Evolutionary conservation across 192 early-diverging fungal species (phyloP).

Genomic region (Lunasporangiospora selenospora): DNA sequence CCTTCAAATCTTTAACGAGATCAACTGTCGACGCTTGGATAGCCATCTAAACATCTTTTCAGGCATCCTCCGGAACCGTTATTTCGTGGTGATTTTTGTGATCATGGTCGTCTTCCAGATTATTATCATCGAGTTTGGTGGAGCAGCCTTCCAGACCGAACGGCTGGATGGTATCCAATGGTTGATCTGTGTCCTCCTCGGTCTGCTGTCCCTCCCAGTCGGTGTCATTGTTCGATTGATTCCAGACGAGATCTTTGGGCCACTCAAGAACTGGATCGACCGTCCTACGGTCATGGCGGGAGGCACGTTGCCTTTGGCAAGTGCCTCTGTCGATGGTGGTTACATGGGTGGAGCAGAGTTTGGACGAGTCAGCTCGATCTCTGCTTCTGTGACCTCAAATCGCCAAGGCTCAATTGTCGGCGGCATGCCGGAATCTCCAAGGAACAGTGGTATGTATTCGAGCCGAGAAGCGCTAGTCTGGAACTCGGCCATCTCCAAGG

Average conservation of each 20-base stretch:
- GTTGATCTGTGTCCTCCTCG: constrained; percentile 82
- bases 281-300: neutral
- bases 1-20: constrained; percentile 87
- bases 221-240: constrained; percentile 88
- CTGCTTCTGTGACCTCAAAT: constrained; percentile 30
- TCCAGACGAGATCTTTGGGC: constrained; percentile 68
- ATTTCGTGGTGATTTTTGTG: constrained; percentile 83
- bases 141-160: constrained; percentile 81
- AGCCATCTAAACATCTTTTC: constrained; percentile 89
- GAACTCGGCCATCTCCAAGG: constrained; percentile 49
- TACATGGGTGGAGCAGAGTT: neutral
- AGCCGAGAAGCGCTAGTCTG: constrained; percentile 50
- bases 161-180: constrained; percentile 76
- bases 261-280: constrained; percentile 32
- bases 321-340: neutral
- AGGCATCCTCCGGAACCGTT: constrained; percentile 75
- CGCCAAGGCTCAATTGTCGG: constrained; percentile 16
- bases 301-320: neutral
- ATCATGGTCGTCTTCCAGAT: constrained; percentile 80
- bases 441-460: too few relatives aligned
- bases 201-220: constrained; percentile 81
- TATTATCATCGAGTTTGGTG: constrained; percentile 91
- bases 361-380: constrained; percentile 27
- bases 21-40: constrained; percentile 74
- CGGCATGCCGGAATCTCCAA: neutral